Evolutionary conservation across 2,329 filamentous ascomycete species (phyloP), one percentile per base, ranked within the genome.

Genomic region (Phyllosticta citribraziliensis): DNA sequence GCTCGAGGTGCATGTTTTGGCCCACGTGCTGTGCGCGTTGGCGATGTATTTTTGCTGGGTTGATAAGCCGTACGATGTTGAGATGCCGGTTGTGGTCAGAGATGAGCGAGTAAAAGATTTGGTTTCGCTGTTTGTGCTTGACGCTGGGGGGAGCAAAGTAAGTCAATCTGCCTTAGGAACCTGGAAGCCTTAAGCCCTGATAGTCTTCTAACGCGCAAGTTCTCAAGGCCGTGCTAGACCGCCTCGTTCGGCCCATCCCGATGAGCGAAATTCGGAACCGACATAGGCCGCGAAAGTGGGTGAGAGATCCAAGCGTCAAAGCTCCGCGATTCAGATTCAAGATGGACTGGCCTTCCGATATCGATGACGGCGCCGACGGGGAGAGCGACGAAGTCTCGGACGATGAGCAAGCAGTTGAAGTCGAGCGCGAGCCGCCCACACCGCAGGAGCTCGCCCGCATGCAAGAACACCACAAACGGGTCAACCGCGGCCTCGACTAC

Each of bases 1-100:
- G 2, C 64, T 78, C 1, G 74, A 78, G 55, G 55, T 76, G 0
- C 69, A 73, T 62, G 73, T 72, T 1, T 62, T 73, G 30, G 68
- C 67, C 0, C 72, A 75, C 63, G 70, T 74, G 4, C 55, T 70
- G 8, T 75, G 72, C 59, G 70, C 72, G 3, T 66, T 73, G 22
- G 54, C 65, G 9, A 71, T 74, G 40, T 74, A 72, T 47, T 50
- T 66, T 2, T 61, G 74, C 4, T 76, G 73, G 74, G 64, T 67
- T 55, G 55, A 68, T 14, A 76, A 76, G 61, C 72, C 73, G 10
- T 66, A 68, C 14, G 67, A 70, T 58, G 64, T 68, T 6, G 63
- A 63, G 17, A 47, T 40, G 35, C 63, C 67, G 3, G 57, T 67
- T 0, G 2, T 67, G 1, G 52, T 55, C n/a, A 52, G 63, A 11